phyloP scores from a whole-genome alignment of 2,329 filamentous ascomycete genomes.

The Chaetomium sp. region DNA sequence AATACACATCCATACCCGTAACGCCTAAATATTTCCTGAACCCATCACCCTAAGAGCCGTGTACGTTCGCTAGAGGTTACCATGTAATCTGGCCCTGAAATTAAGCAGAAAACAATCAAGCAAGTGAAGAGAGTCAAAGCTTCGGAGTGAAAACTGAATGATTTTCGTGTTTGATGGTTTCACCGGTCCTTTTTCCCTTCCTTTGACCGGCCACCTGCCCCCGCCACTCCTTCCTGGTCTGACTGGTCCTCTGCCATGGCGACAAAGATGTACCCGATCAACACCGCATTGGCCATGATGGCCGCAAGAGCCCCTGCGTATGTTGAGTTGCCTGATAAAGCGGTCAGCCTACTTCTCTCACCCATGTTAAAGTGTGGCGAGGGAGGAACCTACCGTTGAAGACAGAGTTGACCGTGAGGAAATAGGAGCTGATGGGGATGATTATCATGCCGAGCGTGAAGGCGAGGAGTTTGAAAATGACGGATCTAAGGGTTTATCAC shows the following conservation, averaged over 20 bases:
- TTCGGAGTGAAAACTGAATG: too few relatives aligned
- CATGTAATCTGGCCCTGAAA: too few relatives aligned
- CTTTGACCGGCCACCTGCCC: slow-evolving; percentile 24
- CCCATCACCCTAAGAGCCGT: too few relatives aligned
- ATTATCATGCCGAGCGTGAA: slow-evolving; percentile 92
- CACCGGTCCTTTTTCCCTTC: slow-evolving; percentile 43
- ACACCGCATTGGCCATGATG: slow-evolving; percentile 81
- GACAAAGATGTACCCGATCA: slow-evolving; percentile 85
- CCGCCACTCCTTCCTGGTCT: slow-evolving; percentile 39
- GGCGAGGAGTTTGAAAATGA: slow-evolving; percentile 82
- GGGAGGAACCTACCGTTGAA: slow-evolving; percentile 58
- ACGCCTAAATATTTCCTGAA: too few relatives aligned
- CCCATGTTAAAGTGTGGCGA: too few relatives aligned
- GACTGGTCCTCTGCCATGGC: slow-evolving; percentile 79
- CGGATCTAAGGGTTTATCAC: slow-evolving; percentile 48
- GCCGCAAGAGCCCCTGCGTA: slow-evolving; percentile 81
- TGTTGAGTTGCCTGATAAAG: slow-evolving; percentile 64
- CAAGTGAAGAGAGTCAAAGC: too few relatives aligned
- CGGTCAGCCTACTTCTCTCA: neutral
- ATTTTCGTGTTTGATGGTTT: neutral
- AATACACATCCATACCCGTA: too few relatives aligned
- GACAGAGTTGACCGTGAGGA: slow-evolving; percentile 66
- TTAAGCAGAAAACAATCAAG: too few relatives aligned
- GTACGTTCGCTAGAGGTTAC: too few relatives aligned
- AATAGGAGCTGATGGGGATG: slow-evolving; percentile 83